Evolutionary conservation across 495 filamentous ascomycete species (phyloP), one percentile per base, ranked within the genome.

Genomic region (Terfezia claveryi): DNA sequence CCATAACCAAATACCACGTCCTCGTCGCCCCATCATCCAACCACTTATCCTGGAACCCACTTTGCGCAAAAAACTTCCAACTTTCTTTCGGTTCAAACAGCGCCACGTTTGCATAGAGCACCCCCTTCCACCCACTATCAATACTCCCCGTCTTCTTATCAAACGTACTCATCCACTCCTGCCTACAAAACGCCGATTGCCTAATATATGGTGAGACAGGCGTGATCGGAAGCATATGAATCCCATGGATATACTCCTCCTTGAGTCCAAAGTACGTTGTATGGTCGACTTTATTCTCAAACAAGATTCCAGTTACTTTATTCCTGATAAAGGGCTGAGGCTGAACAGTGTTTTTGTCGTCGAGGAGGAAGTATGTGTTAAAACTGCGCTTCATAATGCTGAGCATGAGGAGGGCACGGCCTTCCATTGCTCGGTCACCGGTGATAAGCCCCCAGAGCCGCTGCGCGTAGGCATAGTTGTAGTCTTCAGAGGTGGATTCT

Each of bases 271-370:
- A 96, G 69, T 87, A 96, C 1, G 89, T 96, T 8, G 82, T 82
- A 67, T 94, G 89, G 66, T 96, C 84, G 54, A 92, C 74, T 68
- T 94, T 95, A 68, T 94, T 96, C 68, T 96, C 89, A 65, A 94
- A 96, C 6, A 95, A 67, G 62, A 96, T 93, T 8, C 89, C 89
- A 8, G 85, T 80, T 11, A 85, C 85, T 65, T 81, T 86, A 68
- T 95, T 95, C 8, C 69, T 75, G 36, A 83, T 76, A 56, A 92
- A 92, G 20, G 81, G 71, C 1, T 72, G 37, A 0, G 89, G 89
- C 56, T 94, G 81, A 57, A 88, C 50, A 2, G 66, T 69, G 67
- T 94, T 93, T 61, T 72, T 64, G 44, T 64, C 70, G 14, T 73
- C 69, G 70, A 89, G 77, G 4, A 94, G 73, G 72, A 91, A 94